A percentile compares a stretch with the other conserved stretches of the same genome.
phyloP scores from a whole-genome alignment of 495 filamentous ascomycete species.

The Tuber magnatum region DNA sequence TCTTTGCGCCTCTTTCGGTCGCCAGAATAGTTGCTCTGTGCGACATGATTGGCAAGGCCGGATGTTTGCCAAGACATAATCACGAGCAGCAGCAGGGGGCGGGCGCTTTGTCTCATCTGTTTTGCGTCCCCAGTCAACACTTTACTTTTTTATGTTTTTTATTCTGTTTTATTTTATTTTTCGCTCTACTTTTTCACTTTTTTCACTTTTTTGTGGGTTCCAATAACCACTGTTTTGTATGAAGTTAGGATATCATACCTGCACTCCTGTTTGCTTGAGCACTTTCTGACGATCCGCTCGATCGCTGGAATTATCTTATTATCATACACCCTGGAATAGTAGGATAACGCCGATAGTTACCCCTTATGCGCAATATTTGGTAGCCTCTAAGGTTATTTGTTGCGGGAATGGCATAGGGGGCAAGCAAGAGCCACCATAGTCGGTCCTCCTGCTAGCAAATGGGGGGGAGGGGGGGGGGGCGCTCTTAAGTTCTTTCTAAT shows the following conservation, averaged over 20 bases:
- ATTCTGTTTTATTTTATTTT: not conserved
- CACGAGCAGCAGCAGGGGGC: slow-evolving; percentile 33
- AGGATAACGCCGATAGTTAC: not conserved
- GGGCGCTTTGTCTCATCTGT: slow-evolving; percentile 37
- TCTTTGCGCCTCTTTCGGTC: not conserved
- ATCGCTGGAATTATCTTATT: not conserved
- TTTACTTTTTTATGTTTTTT: not conserved
- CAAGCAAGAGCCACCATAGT: not conserved
- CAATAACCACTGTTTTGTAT: not conserved
- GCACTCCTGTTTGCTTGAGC: not conserved
- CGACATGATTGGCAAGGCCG: slow-evolving; percentile 18
- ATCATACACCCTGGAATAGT: not conserved
- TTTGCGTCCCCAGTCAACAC: slow-evolving; percentile 16
- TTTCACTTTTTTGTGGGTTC: not conserved
- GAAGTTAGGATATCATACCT: not conserved
- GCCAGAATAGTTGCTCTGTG: not conserved
- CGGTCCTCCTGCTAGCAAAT: not conserved
- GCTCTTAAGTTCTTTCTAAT: not conserved
- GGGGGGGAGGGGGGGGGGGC: not conserved
- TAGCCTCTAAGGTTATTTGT: not conserved
- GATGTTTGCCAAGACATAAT: slow-evolving; percentile 30
- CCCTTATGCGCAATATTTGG: not conserved
- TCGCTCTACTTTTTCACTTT: not conserved
- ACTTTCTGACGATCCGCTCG: not conserved
- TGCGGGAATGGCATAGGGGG: not conserved